phyloP scores from a whole-genome alignment of 2,329 filamentous ascomycete species.

The Pseudogymnoascus sp. region DNA sequence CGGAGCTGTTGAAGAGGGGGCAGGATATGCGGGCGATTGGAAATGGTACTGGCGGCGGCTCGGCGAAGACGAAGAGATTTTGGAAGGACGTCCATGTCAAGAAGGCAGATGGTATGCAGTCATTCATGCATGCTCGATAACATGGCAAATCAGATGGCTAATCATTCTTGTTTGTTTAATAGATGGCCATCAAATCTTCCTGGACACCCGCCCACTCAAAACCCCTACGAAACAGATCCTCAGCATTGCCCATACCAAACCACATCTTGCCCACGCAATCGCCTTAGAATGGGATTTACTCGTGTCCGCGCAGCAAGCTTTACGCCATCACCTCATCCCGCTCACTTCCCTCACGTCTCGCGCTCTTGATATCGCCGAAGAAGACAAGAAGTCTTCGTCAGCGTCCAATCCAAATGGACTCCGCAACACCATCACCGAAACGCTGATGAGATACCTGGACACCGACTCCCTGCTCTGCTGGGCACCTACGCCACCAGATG shows the following conservation, averaged over 20 bases:
- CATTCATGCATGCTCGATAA: background rate
- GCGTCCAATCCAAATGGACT: constrained; percentile 35
- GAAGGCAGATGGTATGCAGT: constrained; percentile 52
- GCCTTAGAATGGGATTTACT: constrained; percentile 91
- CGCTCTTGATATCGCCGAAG: constrained; percentile 69
- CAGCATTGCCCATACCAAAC: constrained; percentile 65
- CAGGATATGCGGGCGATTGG: constrained; percentile 38
- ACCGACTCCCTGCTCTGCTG: constrained; percentile 93
- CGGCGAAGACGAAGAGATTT: constrained; percentile 60
- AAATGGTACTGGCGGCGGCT: constrained; percentile 32
- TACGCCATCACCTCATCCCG: constrained; percentile 81
- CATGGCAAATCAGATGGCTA: constrained; percentile 4
- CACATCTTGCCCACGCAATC: constrained; percentile 73
- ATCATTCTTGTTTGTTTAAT: background rate
- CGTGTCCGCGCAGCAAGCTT: constrained; percentile 71
- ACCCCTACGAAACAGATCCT: constrained; percentile 69
- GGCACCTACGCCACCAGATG: constrained; percentile 51
- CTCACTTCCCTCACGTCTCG: constrained; percentile 79
- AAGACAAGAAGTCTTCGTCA: constrained; percentile 43
- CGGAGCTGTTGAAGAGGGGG: constrained; percentile 46
- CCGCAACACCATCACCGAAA: constrained; percentile 56
- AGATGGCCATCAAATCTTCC: constrained; percentile 48
- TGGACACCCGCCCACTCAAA: constrained; percentile 74
- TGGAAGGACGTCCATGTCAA: constrained; percentile 77
- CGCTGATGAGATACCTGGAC: constrained; percentile 76